Conservation (phyloP, 2,329 filamentous ascomycete species). For the Massarina eburnea region DNA sequence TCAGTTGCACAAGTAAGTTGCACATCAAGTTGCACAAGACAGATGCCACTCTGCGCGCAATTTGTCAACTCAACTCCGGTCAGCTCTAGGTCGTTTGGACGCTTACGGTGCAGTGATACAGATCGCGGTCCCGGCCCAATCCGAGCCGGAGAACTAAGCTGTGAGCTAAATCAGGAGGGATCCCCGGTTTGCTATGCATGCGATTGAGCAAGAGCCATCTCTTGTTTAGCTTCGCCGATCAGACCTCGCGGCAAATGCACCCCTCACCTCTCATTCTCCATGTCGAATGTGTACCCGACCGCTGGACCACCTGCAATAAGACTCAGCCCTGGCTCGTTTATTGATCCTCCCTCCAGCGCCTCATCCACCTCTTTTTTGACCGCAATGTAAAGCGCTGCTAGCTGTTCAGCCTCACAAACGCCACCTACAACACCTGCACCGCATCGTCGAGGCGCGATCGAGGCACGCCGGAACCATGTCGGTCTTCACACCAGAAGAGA, state of each 20-base stretch:
- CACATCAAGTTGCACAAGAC: too few species aligned
- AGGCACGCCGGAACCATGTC: constrained; percentile 18
- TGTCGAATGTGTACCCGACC: neutral
- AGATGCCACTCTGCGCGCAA: neutral
- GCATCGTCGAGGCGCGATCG: neutral
- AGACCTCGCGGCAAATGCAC: neutral
- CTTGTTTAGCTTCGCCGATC: neutral
- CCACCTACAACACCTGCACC: constrained; percentile 9
- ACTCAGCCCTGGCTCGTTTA: neutral
- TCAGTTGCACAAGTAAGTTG: too few species aligned
- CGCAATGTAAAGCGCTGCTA: constrained; percentile 17
- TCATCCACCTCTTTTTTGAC: constrained; percentile 1
- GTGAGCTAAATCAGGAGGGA: constrained; percentile 3
- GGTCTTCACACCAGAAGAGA: constrained; percentile 30
- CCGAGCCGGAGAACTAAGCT: neutral
- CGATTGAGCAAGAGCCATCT: neutral
- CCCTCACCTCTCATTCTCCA: neutral
- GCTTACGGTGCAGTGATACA: neutral
- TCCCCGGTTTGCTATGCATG: constrained; percentile 3
- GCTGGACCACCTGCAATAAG: neutral
- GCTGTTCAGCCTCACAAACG: constrained; percentile 12
- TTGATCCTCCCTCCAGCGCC: neutral
- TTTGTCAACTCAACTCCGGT: neutral
- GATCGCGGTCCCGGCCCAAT: neutral
- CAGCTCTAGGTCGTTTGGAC: neutral